Conservation (phyloP, 495 filamentous ascomycete genomes). For the Sordaria brevicollis region DNA sequence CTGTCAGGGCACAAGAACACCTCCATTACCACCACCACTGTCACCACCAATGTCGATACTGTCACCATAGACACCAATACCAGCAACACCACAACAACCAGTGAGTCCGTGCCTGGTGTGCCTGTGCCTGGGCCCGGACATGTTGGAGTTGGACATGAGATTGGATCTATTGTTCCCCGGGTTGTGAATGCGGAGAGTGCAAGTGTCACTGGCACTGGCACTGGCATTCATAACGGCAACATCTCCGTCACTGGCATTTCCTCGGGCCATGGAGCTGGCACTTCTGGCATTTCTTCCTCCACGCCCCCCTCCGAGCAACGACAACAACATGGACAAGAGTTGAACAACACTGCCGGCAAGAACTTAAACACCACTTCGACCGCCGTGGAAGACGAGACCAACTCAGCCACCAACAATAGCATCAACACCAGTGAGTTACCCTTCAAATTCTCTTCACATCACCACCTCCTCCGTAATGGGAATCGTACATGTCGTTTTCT, state of each 20-base stretch:
- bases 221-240: background rate
- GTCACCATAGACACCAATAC: background rate
- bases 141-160: background rate
- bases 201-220: background rate
- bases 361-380: background rate
- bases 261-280: background rate
- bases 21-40: background rate
- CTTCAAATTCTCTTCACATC: background rate
- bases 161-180: background rate
- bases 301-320: background rate
- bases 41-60: background rate
- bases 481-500: background rate
- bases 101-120: background rate
- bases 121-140: background rate
- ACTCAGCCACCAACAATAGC: background rate
- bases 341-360: background rate
- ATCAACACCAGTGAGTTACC: background rate
- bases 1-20: constrained; percentile 1
- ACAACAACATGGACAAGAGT: background rate
- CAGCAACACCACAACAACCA: background rate
- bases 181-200: background rate
- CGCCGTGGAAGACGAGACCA: background rate
- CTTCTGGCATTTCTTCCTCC: background rate
- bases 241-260: background rate
- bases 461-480: background rate